phyloP scores from a whole-genome alignment of 225 moss, liverwort and hornwort species.

The Neckera pumila region DNA sequence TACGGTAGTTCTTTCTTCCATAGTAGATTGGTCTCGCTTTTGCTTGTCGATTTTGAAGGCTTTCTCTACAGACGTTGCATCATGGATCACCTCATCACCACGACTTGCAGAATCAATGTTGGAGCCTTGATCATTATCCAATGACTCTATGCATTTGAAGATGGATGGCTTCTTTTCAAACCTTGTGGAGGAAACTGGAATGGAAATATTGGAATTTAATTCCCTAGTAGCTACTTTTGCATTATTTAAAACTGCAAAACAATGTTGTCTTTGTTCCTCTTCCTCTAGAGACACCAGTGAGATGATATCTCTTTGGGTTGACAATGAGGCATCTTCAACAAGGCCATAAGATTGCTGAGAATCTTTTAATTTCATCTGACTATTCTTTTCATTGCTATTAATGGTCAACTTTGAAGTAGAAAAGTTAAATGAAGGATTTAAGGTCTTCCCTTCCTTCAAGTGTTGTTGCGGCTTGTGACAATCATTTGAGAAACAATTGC shows the following conservation, averaged over 20 bases:
- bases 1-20: no score
- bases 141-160: not conserved
- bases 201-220: not conserved
- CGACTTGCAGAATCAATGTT: not conserved
- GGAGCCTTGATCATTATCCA: not conserved
- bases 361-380: accelerated
- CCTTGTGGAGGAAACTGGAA: accelerated
- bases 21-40: not conserved
- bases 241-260: not conserved
- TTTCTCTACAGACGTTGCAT: not conserved
- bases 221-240: not conserved
- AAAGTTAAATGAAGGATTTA: not conserved
- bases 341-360: not conserved
- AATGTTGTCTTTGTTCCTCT: not conserved
- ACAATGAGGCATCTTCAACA: not conserved
- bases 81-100: not conserved
- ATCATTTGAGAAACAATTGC: not conserved
- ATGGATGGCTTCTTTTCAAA: not conserved
- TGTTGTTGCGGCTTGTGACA: not conserved
- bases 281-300: not conserved
- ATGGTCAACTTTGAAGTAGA: not conserved
- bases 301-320: accelerated
- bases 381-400: not conserved
- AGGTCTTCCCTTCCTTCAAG: not conserved
- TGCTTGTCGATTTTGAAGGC: not conserved